Base-by-base conservation (phyloP, 2,329 filamentous ascomycete species). In the Pseudogymnoascus sp. region DNA sequence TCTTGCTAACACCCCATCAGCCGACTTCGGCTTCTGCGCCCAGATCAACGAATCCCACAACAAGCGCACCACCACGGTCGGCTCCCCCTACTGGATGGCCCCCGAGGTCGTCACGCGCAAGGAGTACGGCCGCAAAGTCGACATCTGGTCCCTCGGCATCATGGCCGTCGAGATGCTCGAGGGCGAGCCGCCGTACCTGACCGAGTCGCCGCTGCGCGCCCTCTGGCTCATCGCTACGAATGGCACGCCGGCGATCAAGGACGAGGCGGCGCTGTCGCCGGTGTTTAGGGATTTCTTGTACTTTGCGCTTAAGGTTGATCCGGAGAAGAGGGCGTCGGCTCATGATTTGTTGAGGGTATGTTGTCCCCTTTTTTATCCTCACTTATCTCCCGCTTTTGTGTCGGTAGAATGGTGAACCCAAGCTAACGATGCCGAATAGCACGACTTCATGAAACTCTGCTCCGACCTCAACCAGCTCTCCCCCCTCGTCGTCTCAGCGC, bases 141-240 rank as follows among this genome's bases (percentile, higher is more conserved):
- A 99, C 73, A 97, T 99, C 69, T 99, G 95, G 95, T 96, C 91
- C 64, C 80, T 99, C 49, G 95, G 95, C 64, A 99, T 99, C 78
- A 97, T 99, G 95, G 92, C 95, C 6, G 97, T 99, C 71, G 95
- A 99, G 77, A 99, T 99, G 95, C 96, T 99, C 67, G 95, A 97
- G 78, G 95, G 93, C 74, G 95, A 97, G 75, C 95, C 95, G 11
- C 95, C 95, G 23, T 99, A 97, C 74, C 81, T 99, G 64, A 97
- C 93, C 40, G 95, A 99, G 75, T 96, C 91, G 38, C 95, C 95
- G 4, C 82, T 99, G 23, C 87, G 93, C 65, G 95, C 95, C 1
- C 82, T 99, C 38, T 99, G 95, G 82, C 79, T 99, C 69, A 99
- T 99, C 74, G 95, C 95, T 61, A 97, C 95, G 35, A 96, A 96